These are phyloP conservation scores for Chaetomium fimeti DNA, from an alignment of 495 filamentous ascomycete species.

Conservation along the genomic window DNA sequence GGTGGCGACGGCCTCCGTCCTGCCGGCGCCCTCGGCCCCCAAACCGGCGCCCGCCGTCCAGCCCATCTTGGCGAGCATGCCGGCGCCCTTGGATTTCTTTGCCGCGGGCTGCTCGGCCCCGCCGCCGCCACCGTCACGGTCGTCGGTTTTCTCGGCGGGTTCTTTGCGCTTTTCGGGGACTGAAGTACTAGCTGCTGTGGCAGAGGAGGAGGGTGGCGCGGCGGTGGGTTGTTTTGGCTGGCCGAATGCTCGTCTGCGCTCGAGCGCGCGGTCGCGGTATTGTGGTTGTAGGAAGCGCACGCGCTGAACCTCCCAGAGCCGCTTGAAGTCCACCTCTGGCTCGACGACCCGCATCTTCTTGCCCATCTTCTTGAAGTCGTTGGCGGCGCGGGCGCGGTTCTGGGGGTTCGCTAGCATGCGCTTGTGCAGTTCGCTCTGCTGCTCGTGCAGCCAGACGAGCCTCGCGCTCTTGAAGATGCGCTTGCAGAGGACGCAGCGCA, in stretches of 20 bases:
- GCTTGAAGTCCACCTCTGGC: slow-evolving; percentile 36
- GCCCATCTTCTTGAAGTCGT: slow-evolving; percentile 58
- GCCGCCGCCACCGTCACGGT: slow-evolving; percentile 10
- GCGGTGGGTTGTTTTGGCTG: slow-evolving; percentile 50
- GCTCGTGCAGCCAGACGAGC: slow-evolving; percentile 74
- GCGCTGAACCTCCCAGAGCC: slow-evolving; percentile 28
- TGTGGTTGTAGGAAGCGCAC: slow-evolving; percentile 39
- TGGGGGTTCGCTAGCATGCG: slow-evolving; percentile 63
- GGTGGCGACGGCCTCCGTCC: slow-evolving; percentile 72
- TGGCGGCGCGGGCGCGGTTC: slow-evolving; percentile 53
- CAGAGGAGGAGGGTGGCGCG: slow-evolving; percentile 1
- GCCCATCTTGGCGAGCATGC: slow-evolving; percentile 86
- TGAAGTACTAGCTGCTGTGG: slow-evolving; percentile 2
- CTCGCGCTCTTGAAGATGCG: slow-evolving; percentile 67
- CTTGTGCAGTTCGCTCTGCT: slow-evolving; percentile 70
- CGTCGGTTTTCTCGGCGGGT: slow-evolving; percentile 10
- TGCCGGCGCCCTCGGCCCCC: slow-evolving; percentile 74
- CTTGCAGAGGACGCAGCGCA: slow-evolving; percentile 76
- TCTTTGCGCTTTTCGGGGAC: slow-evolving; percentile 35
- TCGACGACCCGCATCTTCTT: slow-evolving; percentile 51
- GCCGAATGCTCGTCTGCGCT: slow-evolving; percentile 74
- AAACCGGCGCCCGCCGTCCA: slow-evolving; percentile 79
- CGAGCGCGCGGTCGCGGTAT: slow-evolving; percentile 82
- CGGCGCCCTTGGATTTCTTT: slow-evolving; percentile 74
- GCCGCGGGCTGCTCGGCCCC: slow-evolving; percentile 19